Evolutionary conservation across 2,329 filamentous ascomycete species (phyloP).

Genomic region (Aureobasidium sp.): DNA sequence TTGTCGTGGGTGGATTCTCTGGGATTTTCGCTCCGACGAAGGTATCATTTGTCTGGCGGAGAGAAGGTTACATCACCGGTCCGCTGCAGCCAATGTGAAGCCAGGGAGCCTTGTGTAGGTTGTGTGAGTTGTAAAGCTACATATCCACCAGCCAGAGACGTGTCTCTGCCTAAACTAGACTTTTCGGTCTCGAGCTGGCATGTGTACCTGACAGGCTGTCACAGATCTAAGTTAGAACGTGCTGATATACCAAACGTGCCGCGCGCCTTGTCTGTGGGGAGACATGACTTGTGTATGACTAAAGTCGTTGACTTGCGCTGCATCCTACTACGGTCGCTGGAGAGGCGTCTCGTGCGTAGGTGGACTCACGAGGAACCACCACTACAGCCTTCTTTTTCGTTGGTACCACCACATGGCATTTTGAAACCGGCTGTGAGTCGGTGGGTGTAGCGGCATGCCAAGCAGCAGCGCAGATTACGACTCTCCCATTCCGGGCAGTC

Average conservation of each 20-base stretch:
- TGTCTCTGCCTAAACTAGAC: neutral
- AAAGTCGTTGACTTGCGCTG: slow-evolving; percentile 1
- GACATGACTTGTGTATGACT: slow-evolving; percentile 14
- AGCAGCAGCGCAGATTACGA: slow-evolving; percentile 1
- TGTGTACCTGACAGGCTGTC: slow-evolving; percentile 14
- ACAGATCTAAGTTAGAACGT: slow-evolving; percentile 15
- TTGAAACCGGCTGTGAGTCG: slow-evolving; percentile 1
- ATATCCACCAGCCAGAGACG: neutral
- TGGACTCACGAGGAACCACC: slow-evolving; percentile 2
- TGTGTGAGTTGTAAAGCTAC: neutral
- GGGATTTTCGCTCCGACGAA: slow-evolving; percentile 5
- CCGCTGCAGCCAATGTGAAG: neutral
- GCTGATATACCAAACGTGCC: slow-evolving; percentile 15
- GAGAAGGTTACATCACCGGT: slow-evolving; percentile 11
- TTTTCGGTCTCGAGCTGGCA: slow-evolving; percentile 7
- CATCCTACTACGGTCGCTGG: neutral
- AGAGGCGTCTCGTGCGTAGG: neutral
- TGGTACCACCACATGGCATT: slow-evolving; percentile 11
- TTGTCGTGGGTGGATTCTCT: slow-evolving; percentile 5
- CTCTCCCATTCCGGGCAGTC: neutral
- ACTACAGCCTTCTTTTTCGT: slow-evolving; percentile 9
- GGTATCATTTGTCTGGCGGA: slow-evolving; percentile 1
- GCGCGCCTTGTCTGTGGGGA: slow-evolving; percentile 11
- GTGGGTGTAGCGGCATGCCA: slow-evolving; percentile 8
- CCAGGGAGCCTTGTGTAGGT: neutral